A percentile compares a stretch with the other conserved stretches of the same genome.
Evolutionary conservation across 306 rosid genomes (phyloP).

Genomic region (Prunus fruticosa): DNA sequence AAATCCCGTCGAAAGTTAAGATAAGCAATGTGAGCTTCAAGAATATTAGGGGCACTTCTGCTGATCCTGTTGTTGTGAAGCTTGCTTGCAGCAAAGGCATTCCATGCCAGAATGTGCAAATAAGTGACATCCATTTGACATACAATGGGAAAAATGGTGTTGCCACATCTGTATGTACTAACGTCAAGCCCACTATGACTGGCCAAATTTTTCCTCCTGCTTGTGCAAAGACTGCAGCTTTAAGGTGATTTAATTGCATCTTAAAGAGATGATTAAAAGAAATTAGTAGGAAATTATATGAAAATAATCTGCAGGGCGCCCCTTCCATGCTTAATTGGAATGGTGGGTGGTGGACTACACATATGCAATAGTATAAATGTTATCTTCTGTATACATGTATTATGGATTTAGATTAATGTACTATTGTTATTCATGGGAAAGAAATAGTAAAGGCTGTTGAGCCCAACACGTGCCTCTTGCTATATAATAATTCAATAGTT

Average conservation of each 20-base stretch:
- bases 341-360: neutral
- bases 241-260: neutral
- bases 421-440: neutral
- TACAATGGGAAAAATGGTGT: slow-evolving; percentile 12
- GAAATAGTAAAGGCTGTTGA: neutral
- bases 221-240: neutral
- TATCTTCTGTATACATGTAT: neutral
- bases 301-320: neutral
- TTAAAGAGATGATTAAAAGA: neutral
- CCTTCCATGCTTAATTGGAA: neutral
- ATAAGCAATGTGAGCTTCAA: slow-evolving; percentile 14
- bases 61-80: slow-evolving; percentile 8
- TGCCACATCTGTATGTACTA: neutral
- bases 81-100: slow-evolving; percentile 19
- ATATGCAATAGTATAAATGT: neutral
- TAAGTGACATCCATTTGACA: slow-evolving; percentile 9
- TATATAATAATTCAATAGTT: no score
- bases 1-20: slow-evolving; percentile 15
- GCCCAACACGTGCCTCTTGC: no score
- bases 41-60: slow-evolving; percentile 21
- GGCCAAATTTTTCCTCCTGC: slow-evolving; percentile 18
- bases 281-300: neutral
- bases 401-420: neutral
- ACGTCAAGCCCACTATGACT: slow-evolving; percentile 10
- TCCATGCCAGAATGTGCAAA: slow-evolving; percentile 14